Evolutionary conservation across 352 stramenopile genomes (phyloP), one percentile per base, ranked within the genome.

Genomic region (Phytophthora aleatoria): DNA sequence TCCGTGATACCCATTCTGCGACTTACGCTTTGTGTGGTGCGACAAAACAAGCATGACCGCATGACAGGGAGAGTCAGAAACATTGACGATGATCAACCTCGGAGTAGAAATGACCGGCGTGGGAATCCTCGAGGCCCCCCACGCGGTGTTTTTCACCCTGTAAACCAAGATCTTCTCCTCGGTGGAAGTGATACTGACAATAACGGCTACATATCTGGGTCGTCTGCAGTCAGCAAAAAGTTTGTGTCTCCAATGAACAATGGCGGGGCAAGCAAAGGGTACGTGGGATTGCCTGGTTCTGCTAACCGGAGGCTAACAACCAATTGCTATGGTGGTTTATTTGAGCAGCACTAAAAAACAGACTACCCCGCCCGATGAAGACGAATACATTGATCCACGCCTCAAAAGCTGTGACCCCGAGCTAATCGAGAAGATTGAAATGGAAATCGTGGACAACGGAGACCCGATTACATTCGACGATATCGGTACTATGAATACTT

Each of bases 391-490:
- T 39, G 96, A 98, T 43, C 94, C 97, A 77, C 81, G 94, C 44
- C 77, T 99, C 4, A 91, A 93, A 60, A 97, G 92, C 31, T 96
- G 96, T 16, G 96, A 99, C 39, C 97, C 96, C 24, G 91, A 98
- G 50, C 74, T 99, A 10, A 91, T 99, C 39, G 83, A 98, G 50
- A 98, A 97, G 61, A 99, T 99, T 61, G 89, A 98, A 55, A 95
- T 98, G 81, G 97, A 99, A 75, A 99, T 99, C 61, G 87, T 99
- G 9, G 91, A 99, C 64, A 83, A 77, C 31, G 92, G 94, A 47
- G 87, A 98, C 42, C 81, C 87, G 1, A 77, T 99, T 30, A 96
- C 92, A 11, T 99, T 99, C 65, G 92, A 99, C 61, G 97, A 99
- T 67, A 99, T 99, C 67, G 87, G 89, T 95, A 71, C 44, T 60